phyloP scores from a whole-genome alignment of 1,284 basidiomycete genomes.

The Cutaneotrichosporon cyanovorans region DNA sequence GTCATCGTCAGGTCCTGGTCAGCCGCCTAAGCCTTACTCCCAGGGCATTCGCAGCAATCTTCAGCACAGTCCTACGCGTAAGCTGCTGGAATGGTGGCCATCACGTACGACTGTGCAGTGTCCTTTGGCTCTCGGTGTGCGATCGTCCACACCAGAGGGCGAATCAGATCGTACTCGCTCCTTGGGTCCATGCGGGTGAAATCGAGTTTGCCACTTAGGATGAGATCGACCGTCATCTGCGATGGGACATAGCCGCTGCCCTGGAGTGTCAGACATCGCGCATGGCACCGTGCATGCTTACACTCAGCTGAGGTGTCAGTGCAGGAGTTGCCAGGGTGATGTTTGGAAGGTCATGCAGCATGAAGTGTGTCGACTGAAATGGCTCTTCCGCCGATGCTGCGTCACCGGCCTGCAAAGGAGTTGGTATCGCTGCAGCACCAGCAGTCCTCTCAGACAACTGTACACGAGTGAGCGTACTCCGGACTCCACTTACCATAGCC shows the following conservation, averaged over 20 bases:
- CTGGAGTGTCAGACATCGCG: neutral
- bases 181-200: conserved; percentile 14
- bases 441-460: conserved; percentile 4
- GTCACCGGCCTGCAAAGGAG: no score
- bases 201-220: conserved; percentile 17
- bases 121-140: conserved; percentile 32
- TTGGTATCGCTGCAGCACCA: no score
- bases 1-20: neutral
- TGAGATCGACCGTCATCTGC: conserved; percentile 11
- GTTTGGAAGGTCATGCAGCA: no score
- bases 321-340: no score
- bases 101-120: conserved; percentile 27
- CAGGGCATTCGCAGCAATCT: conserved; percentile 31
- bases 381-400: no score
- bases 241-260: conserved; percentile 7
- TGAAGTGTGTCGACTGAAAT: no score
- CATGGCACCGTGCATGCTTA: no score
- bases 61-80: conserved; percentile 27
- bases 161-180: conserved; percentile 19
- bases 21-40: conserved; percentile 17
- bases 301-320: no score
- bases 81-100: neutral
- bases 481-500: conserved; percentile 1
- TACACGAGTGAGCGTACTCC: neutral
- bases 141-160: conserved; percentile 35